Evolutionary conservation across 495 filamentous ascomycete genomes (phyloP).

Genomic region (Hypoxylon subgilvum): DNA sequence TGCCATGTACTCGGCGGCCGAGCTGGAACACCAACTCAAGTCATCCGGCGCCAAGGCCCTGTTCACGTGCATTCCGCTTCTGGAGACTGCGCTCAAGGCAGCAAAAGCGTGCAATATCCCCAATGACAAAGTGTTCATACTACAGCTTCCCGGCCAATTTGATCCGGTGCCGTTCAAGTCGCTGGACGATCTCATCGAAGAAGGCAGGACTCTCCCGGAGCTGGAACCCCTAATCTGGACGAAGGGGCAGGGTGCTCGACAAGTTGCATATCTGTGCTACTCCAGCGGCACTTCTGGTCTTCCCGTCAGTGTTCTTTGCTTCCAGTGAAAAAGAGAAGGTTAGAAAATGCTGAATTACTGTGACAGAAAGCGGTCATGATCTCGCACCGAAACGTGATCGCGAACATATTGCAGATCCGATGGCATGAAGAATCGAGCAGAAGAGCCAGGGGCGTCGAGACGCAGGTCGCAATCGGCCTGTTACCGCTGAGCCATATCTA

Average conservation of each 20-base stretch:
- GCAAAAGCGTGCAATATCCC: slow-evolving; percentile 71
- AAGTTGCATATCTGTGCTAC: slow-evolving; percentile 85
- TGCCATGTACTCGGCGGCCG: slow-evolving; percentile 76
- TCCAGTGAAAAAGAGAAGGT: background rate
- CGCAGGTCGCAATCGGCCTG: slow-evolving; percentile 72
- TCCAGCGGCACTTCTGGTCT: slow-evolving; percentile 88
- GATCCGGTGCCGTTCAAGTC: slow-evolving; percentile 67
- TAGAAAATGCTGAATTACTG: slow-evolving; percentile 7
- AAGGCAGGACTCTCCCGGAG: slow-evolving; percentile 66
- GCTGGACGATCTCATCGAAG: slow-evolving; percentile 68
- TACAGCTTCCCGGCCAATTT: slow-evolving; percentile 68
- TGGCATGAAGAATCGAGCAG: slow-evolving; percentile 58
- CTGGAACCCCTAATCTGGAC: slow-evolving; percentile 72
- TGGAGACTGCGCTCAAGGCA: slow-evolving; percentile 72
- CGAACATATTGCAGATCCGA: slow-evolving; percentile 73
- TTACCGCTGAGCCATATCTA: slow-evolving; percentile 90
- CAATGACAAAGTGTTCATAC: slow-evolving; percentile 73
- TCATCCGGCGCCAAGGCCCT: slow-evolving; percentile 76
- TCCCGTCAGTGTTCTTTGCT: slow-evolving; percentile 60
- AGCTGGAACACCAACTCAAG: slow-evolving; percentile 79
- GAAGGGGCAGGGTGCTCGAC: slow-evolving; percentile 75
- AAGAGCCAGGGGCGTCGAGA: slow-evolving; percentile 49
- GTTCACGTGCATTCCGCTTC: slow-evolving; percentile 79
- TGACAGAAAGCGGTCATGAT: slow-evolving; percentile 92
- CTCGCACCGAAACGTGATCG: slow-evolving; percentile 85